These are phyloP conservation scores for Miscanthus lutarioriparius DNA, from an alignment of 176 grass and related monocot genomes.

Conservation along the genomic window DNA sequence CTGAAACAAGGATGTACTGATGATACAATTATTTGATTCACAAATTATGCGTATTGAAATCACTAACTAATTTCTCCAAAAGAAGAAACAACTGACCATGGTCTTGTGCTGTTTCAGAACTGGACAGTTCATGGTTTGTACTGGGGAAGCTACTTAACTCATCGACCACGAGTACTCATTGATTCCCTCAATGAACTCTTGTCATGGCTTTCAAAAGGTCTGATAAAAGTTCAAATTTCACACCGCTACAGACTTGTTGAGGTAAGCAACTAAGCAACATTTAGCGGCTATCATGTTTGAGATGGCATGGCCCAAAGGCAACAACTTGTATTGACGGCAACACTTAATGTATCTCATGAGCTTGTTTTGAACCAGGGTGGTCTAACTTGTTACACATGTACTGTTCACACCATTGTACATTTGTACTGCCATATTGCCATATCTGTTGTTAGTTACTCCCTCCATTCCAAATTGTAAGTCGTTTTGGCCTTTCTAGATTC, in stretches of 20 bases:
- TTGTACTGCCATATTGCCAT: neutral
- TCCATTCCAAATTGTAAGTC: too few relatives aligned
- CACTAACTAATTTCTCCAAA: conserved; percentile 1
- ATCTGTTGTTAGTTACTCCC: neutral
- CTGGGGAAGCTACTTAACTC: conserved; percentile 77
- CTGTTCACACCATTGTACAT: neutral
- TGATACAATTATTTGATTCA: conserved; percentile 10
- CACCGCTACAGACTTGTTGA: conserved; percentile 68
- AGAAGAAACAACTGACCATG: neutral
- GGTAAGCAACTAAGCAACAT: conserved; percentile 57
- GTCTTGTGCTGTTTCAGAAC: conserved; percentile 60
- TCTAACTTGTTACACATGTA: neutral
- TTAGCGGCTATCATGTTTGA: conserved; percentile 8
- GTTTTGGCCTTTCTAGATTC: too few relatives aligned
- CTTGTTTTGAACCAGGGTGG: neutral
- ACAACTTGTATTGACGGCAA: neutral
- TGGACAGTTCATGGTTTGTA: conserved; percentile 97
- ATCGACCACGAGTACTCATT: conserved; percentile 59
- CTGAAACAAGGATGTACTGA: conserved; percentile 7
- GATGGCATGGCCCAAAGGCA: neutral
- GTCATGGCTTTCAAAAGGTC: conserved; percentile 82
- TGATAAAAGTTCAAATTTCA: conserved; percentile 72
- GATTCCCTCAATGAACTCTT: conserved; percentile 79
- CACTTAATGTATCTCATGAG: neutral
- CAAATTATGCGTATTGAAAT: conserved; percentile 2